phyloP scores from a whole-genome alignment of 148 eudicot species.

The Cornus controversa region DNA sequence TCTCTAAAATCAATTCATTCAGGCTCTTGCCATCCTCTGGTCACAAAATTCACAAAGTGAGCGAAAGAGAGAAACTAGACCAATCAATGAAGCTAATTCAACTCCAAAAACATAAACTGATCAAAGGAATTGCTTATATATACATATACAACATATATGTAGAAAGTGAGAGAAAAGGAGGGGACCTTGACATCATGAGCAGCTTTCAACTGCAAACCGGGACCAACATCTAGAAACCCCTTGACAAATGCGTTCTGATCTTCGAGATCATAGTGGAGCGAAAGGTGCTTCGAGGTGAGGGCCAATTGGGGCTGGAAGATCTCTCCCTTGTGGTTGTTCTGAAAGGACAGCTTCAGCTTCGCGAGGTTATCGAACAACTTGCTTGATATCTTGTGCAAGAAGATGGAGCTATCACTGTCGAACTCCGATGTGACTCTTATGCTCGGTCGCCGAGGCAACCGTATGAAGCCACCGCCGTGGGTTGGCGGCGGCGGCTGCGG shows the following conservation, averaged over 20 bases:
- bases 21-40: no score
- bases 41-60: no score
- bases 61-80: no score
- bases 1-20: no score
- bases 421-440: conserved; percentile 71
- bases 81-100: no score
- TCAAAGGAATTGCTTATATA: no score
- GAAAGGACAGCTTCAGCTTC: conserved; percentile 69
- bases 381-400: conserved; percentile 70
- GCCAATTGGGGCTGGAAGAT: conserved; percentile 61
- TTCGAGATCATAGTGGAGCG: conserved; percentile 65
- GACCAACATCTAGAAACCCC: conserved; percentile 48
- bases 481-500: conserved; percentile 19
- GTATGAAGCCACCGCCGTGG: conserved; percentile 23
- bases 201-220: conserved; percentile 52
- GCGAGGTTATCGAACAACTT: conserved; percentile 69
- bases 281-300: conserved; percentile 53
- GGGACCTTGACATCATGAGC: conserved; percentile 66
- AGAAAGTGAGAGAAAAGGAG: conserved; percentile 2
- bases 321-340: conserved; percentile 55
- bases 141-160: no score
- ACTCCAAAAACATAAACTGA: no score
- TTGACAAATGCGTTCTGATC: conserved; percentile 64
- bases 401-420: conserved; percentile 68
- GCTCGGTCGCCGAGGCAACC: conserved; percentile 49